These are phyloP conservation scores for Phytophthora sansomeana DNA, from an alignment of 352 stramenopile species.

Conservation along the genomic window DNA sequence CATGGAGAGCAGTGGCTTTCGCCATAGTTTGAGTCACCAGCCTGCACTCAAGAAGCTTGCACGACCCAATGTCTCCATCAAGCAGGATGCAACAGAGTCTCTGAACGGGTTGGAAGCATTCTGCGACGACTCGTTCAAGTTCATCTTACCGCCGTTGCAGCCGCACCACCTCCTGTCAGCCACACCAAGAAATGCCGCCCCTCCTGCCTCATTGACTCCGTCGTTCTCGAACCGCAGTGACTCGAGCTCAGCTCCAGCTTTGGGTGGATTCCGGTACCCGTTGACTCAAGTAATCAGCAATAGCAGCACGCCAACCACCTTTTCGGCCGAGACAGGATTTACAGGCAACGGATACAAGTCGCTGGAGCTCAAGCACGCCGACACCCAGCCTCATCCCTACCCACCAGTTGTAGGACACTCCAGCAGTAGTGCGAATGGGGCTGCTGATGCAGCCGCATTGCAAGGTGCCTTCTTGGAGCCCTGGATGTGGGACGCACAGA, in stretches of 20 bases:
- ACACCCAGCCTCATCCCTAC: slow-evolving; percentile 52
- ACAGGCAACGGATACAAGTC: slow-evolving; percentile 25
- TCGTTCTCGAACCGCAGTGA: slow-evolving; percentile 35
- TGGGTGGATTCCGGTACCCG: slow-evolving; percentile 47
- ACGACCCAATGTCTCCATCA: slow-evolving; percentile 32
- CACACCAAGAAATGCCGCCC: slow-evolving; percentile 33
- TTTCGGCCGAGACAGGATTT: slow-evolving; percentile 17
- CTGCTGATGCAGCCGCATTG: slow-evolving; percentile 44
- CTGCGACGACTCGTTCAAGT: slow-evolving; percentile 55
- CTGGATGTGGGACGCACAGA: slow-evolving; percentile 68
- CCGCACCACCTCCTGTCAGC: slow-evolving; percentile 46
- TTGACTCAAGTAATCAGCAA: slow-evolving; percentile 21
- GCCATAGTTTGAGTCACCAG: slow-evolving; percentile 49
- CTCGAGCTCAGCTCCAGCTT: slow-evolving; percentile 15
- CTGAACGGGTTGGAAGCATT: slow-evolving; percentile 62
- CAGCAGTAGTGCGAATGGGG: slow-evolving; percentile 17
- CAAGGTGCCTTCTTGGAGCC: slow-evolving; percentile 66
- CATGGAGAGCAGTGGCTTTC: slow-evolving; percentile 36
- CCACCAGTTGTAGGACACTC: neutral
- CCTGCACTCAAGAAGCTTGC: slow-evolving; percentile 64
- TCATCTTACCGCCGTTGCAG: slow-evolving; percentile 57
- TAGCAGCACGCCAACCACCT: slow-evolving; percentile 8
- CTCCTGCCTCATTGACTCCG: slow-evolving; percentile 9
- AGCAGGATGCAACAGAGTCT: slow-evolving; percentile 28
- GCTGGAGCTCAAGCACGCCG: slow-evolving; percentile 36